Evolutionary conservation across 208 protist genomes (phyloP), one percentile per base, ranked within the genome.

Genomic region (Borovskyia barvae): DNA sequence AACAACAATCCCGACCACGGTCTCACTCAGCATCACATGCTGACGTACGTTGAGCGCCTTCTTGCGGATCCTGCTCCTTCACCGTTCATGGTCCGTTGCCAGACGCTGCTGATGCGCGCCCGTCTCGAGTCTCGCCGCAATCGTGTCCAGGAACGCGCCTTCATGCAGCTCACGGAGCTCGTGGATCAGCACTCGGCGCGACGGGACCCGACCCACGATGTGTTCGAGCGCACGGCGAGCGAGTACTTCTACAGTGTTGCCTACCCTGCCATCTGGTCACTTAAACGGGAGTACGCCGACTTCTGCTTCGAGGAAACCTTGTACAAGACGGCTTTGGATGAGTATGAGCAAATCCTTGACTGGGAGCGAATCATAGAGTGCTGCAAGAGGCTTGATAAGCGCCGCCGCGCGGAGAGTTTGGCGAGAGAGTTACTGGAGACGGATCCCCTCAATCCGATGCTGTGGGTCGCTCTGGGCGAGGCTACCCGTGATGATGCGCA

Each of bases 321-420:
- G 20, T 80, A 75, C 64, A 94, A 94, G 58, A 93, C 88, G 8
- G 89, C 93, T 2, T 77, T 96, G 11, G 82, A 92, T 30, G 73
- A 90, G 20, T 94, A 91, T 71, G 87, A 97, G 75, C 79, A 87
- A 48, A 74, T 94, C 9, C 73, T 82, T 0, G 84, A 97, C 64
- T 97, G 85, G 85, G 77, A 89, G 51, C 85, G 91, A 29, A 91
- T 95, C 41, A 92, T 97, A 15, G 76, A 84, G 59, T 96, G 91
- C 61, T 95, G 88, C 75, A 87, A 85, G 67, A 81, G 80, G 41
- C 76, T 96, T 3, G 93, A 96, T 66, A 93, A 93, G 64, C 77
- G 87, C 12, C 77, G 79, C 49, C 82, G 85, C 24, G 90, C 88
- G 1, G 88, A 95, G 65, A 83, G 79, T n/a, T 72, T 96, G 24